phyloP scores from a whole-genome alignment of 495 filamentous ascomycete genomes.

The Tuber borchii region DNA sequence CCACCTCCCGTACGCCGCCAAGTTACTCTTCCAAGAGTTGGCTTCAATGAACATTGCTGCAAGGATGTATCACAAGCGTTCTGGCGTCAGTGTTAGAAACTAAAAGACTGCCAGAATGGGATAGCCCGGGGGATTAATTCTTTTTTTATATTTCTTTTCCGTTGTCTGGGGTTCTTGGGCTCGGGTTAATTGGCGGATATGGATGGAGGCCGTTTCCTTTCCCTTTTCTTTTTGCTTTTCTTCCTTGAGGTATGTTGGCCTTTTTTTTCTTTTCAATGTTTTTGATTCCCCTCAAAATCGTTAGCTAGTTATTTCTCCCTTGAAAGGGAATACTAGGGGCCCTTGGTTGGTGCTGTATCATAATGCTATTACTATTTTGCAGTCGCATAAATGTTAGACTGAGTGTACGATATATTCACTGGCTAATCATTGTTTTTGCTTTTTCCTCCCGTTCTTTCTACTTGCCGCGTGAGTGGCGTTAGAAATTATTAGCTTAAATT shows the following conservation, averaged over 20 bases:
- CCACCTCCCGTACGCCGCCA: slow-evolving; percentile 95
- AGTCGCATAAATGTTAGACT: not conserved
- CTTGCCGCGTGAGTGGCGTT: not conserved
- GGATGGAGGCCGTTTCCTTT: not conserved
- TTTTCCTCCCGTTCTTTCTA: not conserved
- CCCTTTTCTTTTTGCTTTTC: not conserved
- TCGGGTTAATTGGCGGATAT: not conserved
- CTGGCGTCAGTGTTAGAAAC: slow-evolving; percentile 60
- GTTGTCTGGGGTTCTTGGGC: not conserved
- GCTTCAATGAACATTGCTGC: slow-evolving; percentile 96
- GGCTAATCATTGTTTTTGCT: not conserved
- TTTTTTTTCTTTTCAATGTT: not conserved
- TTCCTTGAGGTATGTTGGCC: not conserved
- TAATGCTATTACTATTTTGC: not conserved
- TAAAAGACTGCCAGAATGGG: slow-evolving; percentile 1
- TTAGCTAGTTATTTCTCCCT: not conserved
- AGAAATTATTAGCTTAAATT: not conserved
- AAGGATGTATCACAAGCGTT: slow-evolving; percentile 86
- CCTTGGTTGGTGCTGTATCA: not conserved
- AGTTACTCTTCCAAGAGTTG: slow-evolving; percentile 96
- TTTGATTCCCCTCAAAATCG: not conserved
- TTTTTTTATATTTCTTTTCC: not conserved
- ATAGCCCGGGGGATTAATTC: not conserved
- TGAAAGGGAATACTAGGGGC: not conserved
- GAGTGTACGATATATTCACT: not conserved